A percentile compares a stretch with the other conserved stretches of the same genome.
Evolutionary conservation across 768 basidiomycete genomes (phyloP).

Genomic region (Rhodocollybia butyracea): DNA sequence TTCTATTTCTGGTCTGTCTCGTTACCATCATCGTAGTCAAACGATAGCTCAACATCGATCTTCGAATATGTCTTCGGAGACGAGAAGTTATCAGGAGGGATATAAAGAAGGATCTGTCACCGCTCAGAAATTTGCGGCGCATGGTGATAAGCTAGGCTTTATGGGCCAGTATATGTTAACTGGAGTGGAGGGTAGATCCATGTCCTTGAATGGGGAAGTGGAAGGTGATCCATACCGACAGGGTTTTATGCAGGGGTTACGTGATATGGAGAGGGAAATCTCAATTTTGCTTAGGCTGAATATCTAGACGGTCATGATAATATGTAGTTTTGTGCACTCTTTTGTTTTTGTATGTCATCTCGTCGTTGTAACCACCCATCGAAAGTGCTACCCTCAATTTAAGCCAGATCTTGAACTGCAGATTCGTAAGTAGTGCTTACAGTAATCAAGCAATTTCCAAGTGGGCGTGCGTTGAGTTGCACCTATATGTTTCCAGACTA

Average conservation of each 20-base stretch:
- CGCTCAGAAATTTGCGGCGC: slow-evolving; percentile 50
- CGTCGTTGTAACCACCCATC: too few species aligned
- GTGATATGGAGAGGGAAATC: slow-evolving; percentile 34
- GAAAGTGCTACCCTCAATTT: too few species aligned
- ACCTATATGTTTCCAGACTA: too few species aligned
- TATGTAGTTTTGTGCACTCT: neutral
- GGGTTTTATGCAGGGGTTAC: slow-evolving; percentile 48
- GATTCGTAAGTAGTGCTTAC: too few species aligned
- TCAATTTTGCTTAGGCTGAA: too few species aligned
- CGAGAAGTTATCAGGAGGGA: slow-evolving; percentile 30
- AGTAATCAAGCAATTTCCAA: too few species aligned
- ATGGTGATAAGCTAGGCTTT: slow-evolving; percentile 54
- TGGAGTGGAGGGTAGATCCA: slow-evolving; percentile 30
- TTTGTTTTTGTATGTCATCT: too few species aligned
- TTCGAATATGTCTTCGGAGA: slow-evolving; percentile 14
- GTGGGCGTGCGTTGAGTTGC: too few species aligned
- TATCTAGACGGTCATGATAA: neutral
- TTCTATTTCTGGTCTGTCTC: neutral
- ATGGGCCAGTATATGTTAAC: slow-evolving; percentile 57
- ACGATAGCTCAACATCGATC: neutral
- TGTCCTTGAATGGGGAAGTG: slow-evolving; percentile 25
- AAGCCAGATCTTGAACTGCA: too few species aligned
- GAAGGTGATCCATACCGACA: slow-evolving; percentile 42
- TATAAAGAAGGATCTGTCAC: slow-evolving; percentile 60
- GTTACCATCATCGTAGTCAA: neutral